Evolutionary conservation across 768 basidiomycete species (phyloP).

Genomic region (Hypsizygus marmoreus): DNA sequence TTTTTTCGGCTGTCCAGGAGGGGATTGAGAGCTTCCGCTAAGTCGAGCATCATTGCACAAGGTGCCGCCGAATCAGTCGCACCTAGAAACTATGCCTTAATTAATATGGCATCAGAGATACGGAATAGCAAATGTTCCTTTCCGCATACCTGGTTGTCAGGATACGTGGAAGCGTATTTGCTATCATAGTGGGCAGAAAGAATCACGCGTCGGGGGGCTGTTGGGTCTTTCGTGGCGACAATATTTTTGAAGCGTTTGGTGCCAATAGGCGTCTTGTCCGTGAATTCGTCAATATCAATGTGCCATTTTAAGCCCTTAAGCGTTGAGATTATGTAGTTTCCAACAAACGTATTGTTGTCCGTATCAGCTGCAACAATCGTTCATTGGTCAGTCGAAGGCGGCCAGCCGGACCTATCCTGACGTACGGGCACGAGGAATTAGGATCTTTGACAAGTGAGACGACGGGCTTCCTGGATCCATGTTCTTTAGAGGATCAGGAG

Average conservation of each 20-base stretch:
- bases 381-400: constrained; percentile 5
- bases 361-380: constrained; percentile 54
- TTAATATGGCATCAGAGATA: constrained; percentile 8
- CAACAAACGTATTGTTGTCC: constrained; percentile 78
- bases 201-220: constrained; percentile 76
- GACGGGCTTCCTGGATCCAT: constrained; percentile 64
- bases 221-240: constrained; percentile 93
- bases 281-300: constrained; percentile 83
- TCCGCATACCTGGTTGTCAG: constrained; percentile 68
- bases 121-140: constrained; percentile 1
- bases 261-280: constrained; percentile 79
- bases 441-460: constrained; percentile 79
- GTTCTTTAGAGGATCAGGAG: constrained; percentile 66
- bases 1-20: constrained; percentile 63
- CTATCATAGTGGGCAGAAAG: constrained; percentile 95
- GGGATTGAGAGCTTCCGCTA: constrained; percentile 81
- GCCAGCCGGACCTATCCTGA: constrained; percentile 16
- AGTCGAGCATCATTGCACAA: constrained; percentile 91
- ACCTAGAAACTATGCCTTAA: constrained; percentile 78
- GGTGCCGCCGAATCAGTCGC: constrained; percentile 97
- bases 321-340: constrained; percentile 76
- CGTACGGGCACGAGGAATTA: constrained; percentile 84
- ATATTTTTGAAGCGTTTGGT: constrained; percentile 81
- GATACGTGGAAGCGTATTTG: constrained; percentile 77
- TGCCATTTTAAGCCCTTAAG: constrained; percentile 82